Evolutionary conservation across 116 monocot genomes (phyloP).

Genomic region (Dioscorea cayenensis): DNA sequence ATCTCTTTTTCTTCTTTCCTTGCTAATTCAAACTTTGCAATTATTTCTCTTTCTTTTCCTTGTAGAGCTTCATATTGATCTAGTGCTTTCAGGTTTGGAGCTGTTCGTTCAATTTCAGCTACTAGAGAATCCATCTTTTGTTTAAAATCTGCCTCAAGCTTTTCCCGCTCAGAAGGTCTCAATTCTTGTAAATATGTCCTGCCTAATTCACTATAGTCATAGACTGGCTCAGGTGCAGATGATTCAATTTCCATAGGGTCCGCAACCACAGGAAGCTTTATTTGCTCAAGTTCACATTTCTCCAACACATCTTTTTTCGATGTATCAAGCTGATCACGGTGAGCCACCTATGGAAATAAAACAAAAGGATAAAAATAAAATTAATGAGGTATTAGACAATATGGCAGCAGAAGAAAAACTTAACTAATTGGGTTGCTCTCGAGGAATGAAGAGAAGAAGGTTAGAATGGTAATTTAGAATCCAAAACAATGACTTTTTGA

Average conservation of each 20-base stretch:
- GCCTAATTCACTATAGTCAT: conserved; percentile 72
- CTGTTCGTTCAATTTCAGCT: conserved; percentile 81
- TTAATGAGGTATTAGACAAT: background rate
- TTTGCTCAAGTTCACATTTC: conserved; percentile 87
- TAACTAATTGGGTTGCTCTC: background rate
- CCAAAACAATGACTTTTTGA: background rate
- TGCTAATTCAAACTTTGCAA: conserved; percentile 70
- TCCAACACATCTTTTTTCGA: conserved; percentile 66
- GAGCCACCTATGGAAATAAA: conserved; percentile 46
- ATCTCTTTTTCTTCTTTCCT: conserved; percentile 84
- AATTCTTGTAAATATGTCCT: conserved; percentile 54
- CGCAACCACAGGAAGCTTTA: conserved; percentile 71
- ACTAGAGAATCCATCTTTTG: conserved; percentile 60
- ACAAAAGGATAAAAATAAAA: background rate
- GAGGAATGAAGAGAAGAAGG: background rate
- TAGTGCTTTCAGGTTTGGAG: conserved; percentile 92
- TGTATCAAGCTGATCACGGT: conserved; percentile 63
- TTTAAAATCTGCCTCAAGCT: conserved; percentile 78
- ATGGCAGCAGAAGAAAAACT: too few species aligned
- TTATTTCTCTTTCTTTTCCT: conserved; percentile 74
- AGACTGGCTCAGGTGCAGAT: conserved; percentile 24
- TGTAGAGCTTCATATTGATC: conserved; percentile 92
- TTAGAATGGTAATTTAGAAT: too few species aligned
- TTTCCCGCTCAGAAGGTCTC: conserved; percentile 72
- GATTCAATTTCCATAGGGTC: conserved; percentile 83